A percentile compares a stretch with the other conserved stretches of the same genome.
These are phyloP conservation scores for Plasmodium coatneyi DNA, from an alignment of 169 alveolate genomes.

Conservation along the genomic window DNA sequence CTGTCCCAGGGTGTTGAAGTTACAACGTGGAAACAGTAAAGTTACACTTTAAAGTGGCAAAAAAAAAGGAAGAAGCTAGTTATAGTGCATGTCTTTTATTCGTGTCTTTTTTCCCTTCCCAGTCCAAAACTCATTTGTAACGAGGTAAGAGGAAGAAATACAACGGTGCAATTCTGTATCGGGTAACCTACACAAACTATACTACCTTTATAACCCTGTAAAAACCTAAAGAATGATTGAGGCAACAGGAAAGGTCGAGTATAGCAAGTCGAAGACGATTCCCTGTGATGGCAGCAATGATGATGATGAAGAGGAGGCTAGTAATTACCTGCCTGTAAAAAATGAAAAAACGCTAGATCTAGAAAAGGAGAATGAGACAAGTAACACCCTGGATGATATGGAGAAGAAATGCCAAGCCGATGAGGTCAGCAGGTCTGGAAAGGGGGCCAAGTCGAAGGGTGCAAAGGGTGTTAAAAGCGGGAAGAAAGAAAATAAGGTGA, in stretches of 20 bases:
- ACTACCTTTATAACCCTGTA: not conserved
- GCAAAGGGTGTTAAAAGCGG: not conserved
- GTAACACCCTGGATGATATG: not conserved
- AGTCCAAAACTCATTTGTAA: not conserved
- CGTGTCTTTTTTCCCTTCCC: not conserved
- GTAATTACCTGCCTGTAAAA: slow-evolving; percentile 1
- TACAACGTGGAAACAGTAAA: not conserved
- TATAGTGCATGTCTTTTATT: not conserved
- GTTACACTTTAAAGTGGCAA: not conserved
- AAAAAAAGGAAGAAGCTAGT: not conserved
- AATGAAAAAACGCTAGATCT: slow-evolving; percentile 13
- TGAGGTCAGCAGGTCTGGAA: not conserved
- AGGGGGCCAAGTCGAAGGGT: not conserved
- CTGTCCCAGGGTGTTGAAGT: not conserved
- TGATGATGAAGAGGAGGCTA: not conserved
- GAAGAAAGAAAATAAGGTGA: not conserved
- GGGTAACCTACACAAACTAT: not conserved
- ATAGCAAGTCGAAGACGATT: slow-evolving; percentile 42
- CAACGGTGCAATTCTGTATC: not conserved
- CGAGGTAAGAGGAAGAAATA: not conserved
- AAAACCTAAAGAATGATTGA: slow-evolving; percentile 27
- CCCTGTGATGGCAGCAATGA: slow-evolving; percentile 9
- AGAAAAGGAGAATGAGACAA: not conserved
- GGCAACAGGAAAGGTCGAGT: slow-evolving; percentile 12
- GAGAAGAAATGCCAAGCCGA: not conserved